These are phyloP conservation scores for Boletellus deceptivus DNA, from an alignment of 1,284 basidiomycete species.

Conservation along the genomic window DNA sequence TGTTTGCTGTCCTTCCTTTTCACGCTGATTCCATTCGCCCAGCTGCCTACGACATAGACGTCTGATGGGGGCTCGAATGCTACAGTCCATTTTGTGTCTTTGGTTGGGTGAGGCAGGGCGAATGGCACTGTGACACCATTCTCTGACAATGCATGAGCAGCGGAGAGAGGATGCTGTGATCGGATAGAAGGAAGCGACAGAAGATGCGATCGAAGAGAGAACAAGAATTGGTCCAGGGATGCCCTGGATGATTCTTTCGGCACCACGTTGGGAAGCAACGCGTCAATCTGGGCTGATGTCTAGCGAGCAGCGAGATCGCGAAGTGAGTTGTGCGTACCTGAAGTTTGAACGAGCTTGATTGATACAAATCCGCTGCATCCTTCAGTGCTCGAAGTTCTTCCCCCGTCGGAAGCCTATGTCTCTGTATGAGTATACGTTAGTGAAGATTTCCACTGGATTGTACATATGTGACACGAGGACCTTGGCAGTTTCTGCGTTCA, in stretches of 20 bases:
- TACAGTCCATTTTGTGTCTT: conserved; percentile 77
- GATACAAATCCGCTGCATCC: conserved; percentile 76
- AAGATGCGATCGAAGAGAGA: conserved; percentile 59
- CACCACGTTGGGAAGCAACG: conserved; percentile 74
- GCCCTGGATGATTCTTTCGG: conserved; percentile 55
- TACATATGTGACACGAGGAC: conserved; percentile 5
- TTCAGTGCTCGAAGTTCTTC: conserved; percentile 77
- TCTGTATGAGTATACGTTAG: conserved; percentile 16
- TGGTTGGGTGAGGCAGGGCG: conserved; percentile 58
- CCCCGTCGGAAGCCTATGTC: conserved; percentile 56
- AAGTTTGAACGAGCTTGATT: conserved; percentile 83
- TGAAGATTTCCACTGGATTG: not conserved
- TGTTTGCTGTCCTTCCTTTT: conserved; percentile 60
- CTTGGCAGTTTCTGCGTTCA: conserved; percentile 9
- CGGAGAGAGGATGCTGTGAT: conserved; percentile 66
- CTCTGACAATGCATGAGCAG: conserved; percentile 51
- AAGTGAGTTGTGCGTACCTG: conserved; percentile 49
- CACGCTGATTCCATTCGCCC: conserved; percentile 66
- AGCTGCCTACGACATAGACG: conserved; percentile 72
- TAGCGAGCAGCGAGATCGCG: not conserved
- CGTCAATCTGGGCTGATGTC: conserved; percentile 63
- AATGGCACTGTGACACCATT: conserved; percentile 62
- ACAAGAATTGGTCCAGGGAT: conserved; percentile 63
- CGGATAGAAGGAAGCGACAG: conserved; percentile 53
- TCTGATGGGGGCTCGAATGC: conserved; percentile 66